Percentiles rank a stretch among this genome's conserved stretches.
These are phyloP conservation scores for Neurospora sp. DNA, from an alignment of 495 filamentous ascomycete species.

Conservation along the genomic window DNA sequence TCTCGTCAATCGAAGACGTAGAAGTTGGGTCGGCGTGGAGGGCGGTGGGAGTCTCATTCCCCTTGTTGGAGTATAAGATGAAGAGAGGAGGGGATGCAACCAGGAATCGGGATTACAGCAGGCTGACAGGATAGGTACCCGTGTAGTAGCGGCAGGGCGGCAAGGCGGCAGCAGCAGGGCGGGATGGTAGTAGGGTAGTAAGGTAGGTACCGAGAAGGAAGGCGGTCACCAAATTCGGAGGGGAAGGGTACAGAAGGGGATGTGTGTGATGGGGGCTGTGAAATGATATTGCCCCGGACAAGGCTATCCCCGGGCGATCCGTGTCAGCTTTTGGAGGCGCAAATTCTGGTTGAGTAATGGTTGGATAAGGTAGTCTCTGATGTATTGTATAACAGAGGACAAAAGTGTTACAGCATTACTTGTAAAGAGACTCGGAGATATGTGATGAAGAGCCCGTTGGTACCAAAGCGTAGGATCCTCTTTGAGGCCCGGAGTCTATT, in stretches of 20 bases:
- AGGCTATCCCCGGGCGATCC: not conserved
- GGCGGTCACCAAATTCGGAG: not conserved
- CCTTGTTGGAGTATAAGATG: not conserved
- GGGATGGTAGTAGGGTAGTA: not conserved
- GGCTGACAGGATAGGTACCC: not conserved
- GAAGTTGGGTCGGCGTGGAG: not conserved
- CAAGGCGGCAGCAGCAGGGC: not conserved
- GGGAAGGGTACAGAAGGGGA: not conserved
- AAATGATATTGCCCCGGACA: not conserved
- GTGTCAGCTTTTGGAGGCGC: not conserved
- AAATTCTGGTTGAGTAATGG: not conserved
- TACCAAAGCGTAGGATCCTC: not conserved
- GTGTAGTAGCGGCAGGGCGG: not conserved
- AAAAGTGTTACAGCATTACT: not conserved
- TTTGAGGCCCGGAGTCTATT: not conserved
- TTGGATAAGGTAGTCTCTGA: not conserved
- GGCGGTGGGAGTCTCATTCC: conserved; percentile 1
- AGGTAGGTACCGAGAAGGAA: not conserved
- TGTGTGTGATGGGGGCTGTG: not conserved
- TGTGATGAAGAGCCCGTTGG: not conserved
- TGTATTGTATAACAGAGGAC: not conserved
- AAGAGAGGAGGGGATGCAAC: conserved; percentile 8
- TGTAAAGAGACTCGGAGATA: not conserved
- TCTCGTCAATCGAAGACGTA: conserved; percentile 7
- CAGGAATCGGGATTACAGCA: not conserved